A percentile compares a stretch with the other conserved stretches of the same genome.
phyloP scores from a whole-genome alignment of 2,329 filamentous ascomycete genomes.

The Penicillium sp. region DNA sequence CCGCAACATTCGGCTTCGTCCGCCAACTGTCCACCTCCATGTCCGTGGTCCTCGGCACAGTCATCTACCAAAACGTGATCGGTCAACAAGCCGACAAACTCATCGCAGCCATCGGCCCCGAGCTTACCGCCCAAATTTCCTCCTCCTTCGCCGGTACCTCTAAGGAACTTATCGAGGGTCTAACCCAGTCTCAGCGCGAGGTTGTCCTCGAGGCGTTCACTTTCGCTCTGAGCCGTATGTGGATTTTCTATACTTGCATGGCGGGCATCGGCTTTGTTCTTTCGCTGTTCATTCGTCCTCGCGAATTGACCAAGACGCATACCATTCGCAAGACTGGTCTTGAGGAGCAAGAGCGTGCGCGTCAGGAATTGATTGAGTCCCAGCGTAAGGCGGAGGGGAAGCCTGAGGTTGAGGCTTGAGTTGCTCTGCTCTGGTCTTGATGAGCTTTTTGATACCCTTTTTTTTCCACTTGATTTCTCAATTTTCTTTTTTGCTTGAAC shows the following conservation, averaged over 20 bases:
- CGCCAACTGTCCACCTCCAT: constrained; percentile 64
- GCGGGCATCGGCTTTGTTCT: constrained; percentile 46
- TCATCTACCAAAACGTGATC: constrained; percentile 53
- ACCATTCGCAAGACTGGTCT: constrained; percentile 54
- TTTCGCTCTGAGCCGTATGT: constrained; percentile 54
- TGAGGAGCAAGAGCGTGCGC: constrained; percentile 51
- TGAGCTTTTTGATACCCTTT: not conserved
- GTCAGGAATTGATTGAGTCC: constrained; percentile 52
- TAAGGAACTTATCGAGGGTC: constrained; percentile 40
- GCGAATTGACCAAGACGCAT: constrained; percentile 49
- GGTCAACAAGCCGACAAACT: constrained; percentile 39
- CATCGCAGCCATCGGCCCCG: constrained; percentile 36
- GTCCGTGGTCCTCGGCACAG: constrained; percentile 64
- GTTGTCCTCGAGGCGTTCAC: constrained; percentile 52
- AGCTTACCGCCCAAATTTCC: constrained; percentile 35
- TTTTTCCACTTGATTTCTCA: not conserved
- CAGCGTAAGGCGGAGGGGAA: constrained; percentile 67
- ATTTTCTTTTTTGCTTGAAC: not conserved
- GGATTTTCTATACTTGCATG: constrained; percentile 56
- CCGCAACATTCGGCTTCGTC: constrained; percentile 66
- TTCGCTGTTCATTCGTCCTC: constrained; percentile 47
- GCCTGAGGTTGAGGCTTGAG: constrained; percentile 55
- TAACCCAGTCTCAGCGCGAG: constrained; percentile 41
- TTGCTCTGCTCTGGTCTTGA: not conserved
- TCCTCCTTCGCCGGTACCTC: constrained; percentile 46